These are phyloP conservation scores for Candida krabiensis DNA, from an alignment of 805 yeast genomes.

Conservation along the genomic window DNA sequence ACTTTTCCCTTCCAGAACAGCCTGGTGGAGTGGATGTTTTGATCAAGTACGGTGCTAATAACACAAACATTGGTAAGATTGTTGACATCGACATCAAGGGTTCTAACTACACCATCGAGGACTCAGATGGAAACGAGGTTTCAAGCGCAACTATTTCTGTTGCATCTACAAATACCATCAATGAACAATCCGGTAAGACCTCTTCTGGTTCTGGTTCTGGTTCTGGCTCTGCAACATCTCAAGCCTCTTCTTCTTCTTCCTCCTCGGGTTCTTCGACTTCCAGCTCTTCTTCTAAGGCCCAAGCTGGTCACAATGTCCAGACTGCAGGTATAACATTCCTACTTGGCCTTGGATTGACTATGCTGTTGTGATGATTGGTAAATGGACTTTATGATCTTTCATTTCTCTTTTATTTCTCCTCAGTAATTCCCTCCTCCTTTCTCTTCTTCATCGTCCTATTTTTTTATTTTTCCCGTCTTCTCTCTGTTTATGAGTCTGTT, in stretches of 20 bases:
- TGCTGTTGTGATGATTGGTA: constrained; percentile 40
- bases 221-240: constrained; percentile 16
- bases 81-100: constrained; percentile 39
- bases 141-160: constrained; percentile 39
- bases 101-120: constrained; percentile 41
- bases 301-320: constrained; percentile 22
- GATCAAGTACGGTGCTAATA: constrained; percentile 49
- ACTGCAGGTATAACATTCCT: constrained; percentile 31
- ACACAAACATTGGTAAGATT: constrained; percentile 44
- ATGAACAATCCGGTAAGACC: constrained; percentile 25
- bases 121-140: constrained; percentile 35
- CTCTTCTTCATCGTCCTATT: too few species aligned
- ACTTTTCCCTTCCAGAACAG: constrained; percentile 48
- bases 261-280: constrained; percentile 20
- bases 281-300: constrained; percentile 23
- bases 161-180: constrained; percentile 35
- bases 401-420: too few species aligned
- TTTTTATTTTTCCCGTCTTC: too few species aligned
- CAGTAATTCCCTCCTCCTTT: too few species aligned
- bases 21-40: constrained; percentile 43
- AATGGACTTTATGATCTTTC: too few species aligned
- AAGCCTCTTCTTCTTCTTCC: constrained; percentile 17
- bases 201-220: constrained; percentile 25
- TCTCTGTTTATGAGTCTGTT: too few species aligned
- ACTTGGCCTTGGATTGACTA: constrained; percentile 37